Conservation (phyloP, 495 filamentous ascomycete species). For the Recurvomyces mirabilis region DNA sequence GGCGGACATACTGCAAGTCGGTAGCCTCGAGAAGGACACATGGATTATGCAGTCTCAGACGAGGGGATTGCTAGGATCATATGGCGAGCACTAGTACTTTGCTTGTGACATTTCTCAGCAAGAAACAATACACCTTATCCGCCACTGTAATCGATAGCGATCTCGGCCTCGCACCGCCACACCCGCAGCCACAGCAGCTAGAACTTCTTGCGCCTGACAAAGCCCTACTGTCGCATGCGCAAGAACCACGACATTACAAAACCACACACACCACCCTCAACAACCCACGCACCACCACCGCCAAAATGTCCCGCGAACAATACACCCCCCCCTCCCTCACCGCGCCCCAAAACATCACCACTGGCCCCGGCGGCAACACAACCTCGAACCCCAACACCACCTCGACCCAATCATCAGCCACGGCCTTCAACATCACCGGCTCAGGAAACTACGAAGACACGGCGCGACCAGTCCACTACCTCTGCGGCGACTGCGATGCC, state of each 20-base stretch:
- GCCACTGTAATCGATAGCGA: too few relatives aligned
- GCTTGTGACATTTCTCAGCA: conserved; percentile 4
- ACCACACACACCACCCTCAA: too few relatives aligned
- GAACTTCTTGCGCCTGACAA: neutral
- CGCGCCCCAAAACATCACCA: neutral
- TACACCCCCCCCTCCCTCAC: conserved; percentile 15
- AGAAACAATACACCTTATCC: too few relatives aligned
- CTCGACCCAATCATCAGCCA: neutral
- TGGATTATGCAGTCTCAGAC: conserved; percentile 1
- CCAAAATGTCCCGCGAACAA: conserved; percentile 19
- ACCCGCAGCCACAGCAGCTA: neutral
- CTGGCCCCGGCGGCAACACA: neutral
- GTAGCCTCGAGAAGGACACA: conserved; percentile 20
- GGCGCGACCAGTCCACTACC: conserved; percentile 55
- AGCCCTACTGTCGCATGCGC: too few relatives aligned
- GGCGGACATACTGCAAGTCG: conserved; percentile 59
- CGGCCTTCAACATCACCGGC: conserved; percentile 17
- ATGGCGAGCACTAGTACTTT: neutral
- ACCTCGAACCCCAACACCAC: conserved; percentile 1
- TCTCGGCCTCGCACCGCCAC: neutral
- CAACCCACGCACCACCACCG: neutral
- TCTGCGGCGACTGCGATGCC: conserved; percentile 85
- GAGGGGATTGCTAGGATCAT: neutral
- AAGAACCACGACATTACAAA: too few relatives aligned
- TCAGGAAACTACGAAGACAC: conserved; percentile 22